phyloP scores from a whole-genome alignment of 192 early-diverging fungal genomes.

The Podila verticillata region DNA sequence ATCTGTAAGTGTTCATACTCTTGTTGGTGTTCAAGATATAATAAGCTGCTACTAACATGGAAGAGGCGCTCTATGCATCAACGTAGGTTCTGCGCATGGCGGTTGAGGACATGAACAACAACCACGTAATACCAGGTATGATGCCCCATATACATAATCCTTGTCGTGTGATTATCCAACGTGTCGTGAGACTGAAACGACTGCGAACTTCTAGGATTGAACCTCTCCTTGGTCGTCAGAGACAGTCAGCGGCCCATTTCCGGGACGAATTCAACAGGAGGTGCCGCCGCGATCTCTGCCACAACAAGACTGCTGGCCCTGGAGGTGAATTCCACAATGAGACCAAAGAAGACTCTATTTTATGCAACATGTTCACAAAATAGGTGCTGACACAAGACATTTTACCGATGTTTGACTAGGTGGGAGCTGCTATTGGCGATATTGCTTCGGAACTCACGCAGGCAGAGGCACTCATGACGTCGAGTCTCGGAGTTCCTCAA shows the following conservation, averaged over 20 bases:
- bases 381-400: background rate
- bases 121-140: slow-evolving; percentile 33
- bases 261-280: slow-evolving; percentile 20
- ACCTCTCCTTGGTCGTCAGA: slow-evolving; percentile 27
- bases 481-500: slow-evolving; percentile 44
- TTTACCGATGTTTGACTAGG: background rate
- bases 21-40: background rate
- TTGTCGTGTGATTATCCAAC: background rate
- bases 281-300: slow-evolving; percentile 35
- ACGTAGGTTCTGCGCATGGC: slow-evolving; percentile 40
- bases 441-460: slow-evolving; percentile 29
- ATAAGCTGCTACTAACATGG: background rate
- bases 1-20: slow-evolving; percentile 4
- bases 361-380: background rate
- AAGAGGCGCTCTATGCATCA: background rate
- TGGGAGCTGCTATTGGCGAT: slow-evolving; percentile 30
- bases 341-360: background rate
- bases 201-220: slow-evolving; percentile 15
- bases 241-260: slow-evolving; percentile 35
- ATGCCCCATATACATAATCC: background rate
- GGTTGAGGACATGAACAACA: slow-evolving; percentile 28
- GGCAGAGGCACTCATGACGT: slow-evolving; percentile 37
- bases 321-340: background rate
- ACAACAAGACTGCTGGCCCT: slow-evolving; percentile 18
- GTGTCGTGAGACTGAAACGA: too few relatives aligned